Evolutionary conservation across 441 rosid genomes (phyloP), one percentile per base, ranked within the genome.

Genomic region (Erodium trifolium): DNA sequence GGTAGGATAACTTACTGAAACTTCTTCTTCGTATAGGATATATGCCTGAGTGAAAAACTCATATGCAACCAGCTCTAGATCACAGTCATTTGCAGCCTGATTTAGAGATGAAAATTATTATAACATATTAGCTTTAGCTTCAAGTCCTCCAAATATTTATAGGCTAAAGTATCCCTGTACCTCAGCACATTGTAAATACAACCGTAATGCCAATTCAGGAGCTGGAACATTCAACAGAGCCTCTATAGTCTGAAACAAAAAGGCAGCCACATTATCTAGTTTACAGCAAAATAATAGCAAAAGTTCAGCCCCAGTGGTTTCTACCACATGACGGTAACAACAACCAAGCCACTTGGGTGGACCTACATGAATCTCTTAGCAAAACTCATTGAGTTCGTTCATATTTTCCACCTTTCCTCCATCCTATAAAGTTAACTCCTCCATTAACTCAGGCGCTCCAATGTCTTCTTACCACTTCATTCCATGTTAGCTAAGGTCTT

Each of bases 41-140:
- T 89, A 95, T 19, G 99, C 99, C 77, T 95, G 98, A 3, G 99
- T 94, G 81, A 95, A 95, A 84, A 95, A 92, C 75, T 95, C 99
- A 66, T 95, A 95, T 0, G 99, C 98, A 73, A 92, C 89, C 6
- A 98, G 99, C 74, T 95, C 99, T 77, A 90, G 80, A 67, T 89
- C 93, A 75, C 82, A 86, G 83, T 92, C 97, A 85, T 92, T 90
- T 8, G 99, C 99, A 83, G 96, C 99, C 99, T 94, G 86, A 55
- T 70, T 43, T 71, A 75, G 63, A 59, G 69, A 35, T 35, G 70
- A 69, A 78, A 59, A 65, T 63, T 23, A 75, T 47, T n/a, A 3
- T 5, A 7, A 66, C 3, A 59, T 43, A 4, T 67, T 51, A 8
- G 72, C 43, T 65, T 67, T 43, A 4, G 70, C 68, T 72, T 72